phyloP scores from a whole-genome alignment of 768 basidiomycete species.

The Collybia sp. region DNA sequence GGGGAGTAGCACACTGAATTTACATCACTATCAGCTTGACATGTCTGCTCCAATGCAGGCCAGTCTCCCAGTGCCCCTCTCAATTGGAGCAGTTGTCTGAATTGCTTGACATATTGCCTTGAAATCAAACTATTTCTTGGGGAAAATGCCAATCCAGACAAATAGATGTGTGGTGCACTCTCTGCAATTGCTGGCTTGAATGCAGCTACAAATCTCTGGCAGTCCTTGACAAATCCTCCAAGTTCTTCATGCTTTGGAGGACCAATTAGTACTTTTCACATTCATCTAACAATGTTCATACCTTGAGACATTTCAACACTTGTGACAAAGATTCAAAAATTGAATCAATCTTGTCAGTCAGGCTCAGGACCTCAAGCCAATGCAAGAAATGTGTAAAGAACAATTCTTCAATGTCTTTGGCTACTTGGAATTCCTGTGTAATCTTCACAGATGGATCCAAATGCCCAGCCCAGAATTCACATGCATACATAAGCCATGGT shows the following conservation, averaged over 20 bases:
- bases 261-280: neutral
- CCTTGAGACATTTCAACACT: no score
- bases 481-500: slow-evolving; percentile 7
- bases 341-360: no score
- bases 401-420: neutral
- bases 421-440: neutral
- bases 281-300: neutral
- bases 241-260: neutral
- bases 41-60: neutral
- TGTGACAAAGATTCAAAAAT: no score
- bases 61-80: no score
- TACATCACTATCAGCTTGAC: neutral
- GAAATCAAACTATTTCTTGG: no score
- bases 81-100: neutral
- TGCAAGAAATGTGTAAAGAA: no score
- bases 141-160: no score
- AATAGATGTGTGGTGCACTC: no score
- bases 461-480: slow-evolving; percentile 4
- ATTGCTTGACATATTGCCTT: neutral
- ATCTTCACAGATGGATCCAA: no score
- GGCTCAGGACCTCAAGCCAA: no score
- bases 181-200: no score
- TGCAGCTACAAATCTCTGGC: no score
- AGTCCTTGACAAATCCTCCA: neutral
- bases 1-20: neutral